Percentiles rank a stretch among this genome's conserved stretches.
Conservation (phyloP, 805 yeast genomes). For the Candida yuanshanica region DNA sequence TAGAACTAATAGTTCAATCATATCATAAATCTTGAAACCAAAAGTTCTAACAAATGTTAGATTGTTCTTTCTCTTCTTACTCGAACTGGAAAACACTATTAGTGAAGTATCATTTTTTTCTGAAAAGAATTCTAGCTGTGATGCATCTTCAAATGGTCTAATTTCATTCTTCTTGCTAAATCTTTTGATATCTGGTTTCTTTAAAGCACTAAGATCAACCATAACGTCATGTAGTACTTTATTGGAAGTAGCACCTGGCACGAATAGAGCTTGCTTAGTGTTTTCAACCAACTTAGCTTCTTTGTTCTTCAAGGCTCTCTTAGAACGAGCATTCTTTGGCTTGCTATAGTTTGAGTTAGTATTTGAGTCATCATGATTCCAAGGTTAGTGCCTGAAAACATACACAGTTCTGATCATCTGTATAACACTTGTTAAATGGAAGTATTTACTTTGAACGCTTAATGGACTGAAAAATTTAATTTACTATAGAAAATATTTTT, state of each 20-base stretch:
- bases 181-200: slow-evolving; percentile 85
- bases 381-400: slow-evolving; percentile 9
- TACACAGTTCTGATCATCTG: slow-evolving; percentile 33
- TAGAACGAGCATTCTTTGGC: slow-evolving; percentile 93
- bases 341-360: slow-evolving; percentile 37
- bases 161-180: slow-evolving; percentile 85
- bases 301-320: slow-evolving; percentile 85
- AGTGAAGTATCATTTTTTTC: slow-evolving; percentile 92
- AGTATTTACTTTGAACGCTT: no score
- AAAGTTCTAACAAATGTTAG: slow-evolving; percentile 86
- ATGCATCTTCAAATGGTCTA: slow-evolving; percentile 87
- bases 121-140: slow-evolving; percentile 82
- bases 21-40: slow-evolving; percentile 85
- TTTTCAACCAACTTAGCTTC: slow-evolving; percentile 89
- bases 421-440: no score
- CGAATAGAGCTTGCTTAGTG: slow-evolving; percentile 81
- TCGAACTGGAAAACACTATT: slow-evolving; percentile 69
- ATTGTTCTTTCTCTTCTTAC: slow-evolving; percentile 91
- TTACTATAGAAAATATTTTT: no score
- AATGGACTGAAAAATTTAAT: neutral
- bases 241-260: slow-evolving; percentile 82
- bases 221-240: slow-evolving; percentile 80
- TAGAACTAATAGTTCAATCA: slow-evolving; percentile 80
- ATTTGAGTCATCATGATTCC: neutral
- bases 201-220: slow-evolving; percentile 83